Base-by-base conservation (phyloP, 352 stramenopile species). In the Globisporangium lucens region DNA sequence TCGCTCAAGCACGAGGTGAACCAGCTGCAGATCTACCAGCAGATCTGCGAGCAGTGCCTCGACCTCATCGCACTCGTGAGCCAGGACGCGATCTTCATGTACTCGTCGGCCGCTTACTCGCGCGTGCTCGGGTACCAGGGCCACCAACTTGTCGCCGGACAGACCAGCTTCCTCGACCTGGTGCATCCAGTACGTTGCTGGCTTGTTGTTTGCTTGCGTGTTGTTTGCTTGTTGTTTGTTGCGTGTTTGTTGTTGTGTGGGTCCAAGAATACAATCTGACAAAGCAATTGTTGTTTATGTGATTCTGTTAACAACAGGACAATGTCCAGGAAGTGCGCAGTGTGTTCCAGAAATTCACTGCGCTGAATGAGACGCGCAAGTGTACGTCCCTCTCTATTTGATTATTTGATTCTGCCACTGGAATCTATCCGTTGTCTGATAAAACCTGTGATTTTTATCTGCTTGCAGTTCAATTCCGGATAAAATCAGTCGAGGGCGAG, bases 1-100 rank as follows among this genome's bases (percentile, higher is more conserved):
- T 94, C 87, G 65, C 83, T 99, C 43, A 98, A 98, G 76, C 78
- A 88, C 61, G 83, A 95, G 56, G 85, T 93, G 33, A 75, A 85
- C 66, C 85, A 95, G 68, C 72, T 93, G 52, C 83, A 93, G 69
- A 88, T 95, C 64, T 95, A 93, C 71, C 85, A 93, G 75, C 80
- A 92, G 67, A 87, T 95, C 65, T 93, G 85, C 68, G 85, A 95
- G 63, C 83, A 93, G 70, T 90, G 83, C 70, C 72, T 82, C 64
- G 87, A 95, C 64, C 78, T 91, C 41, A 91, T 95, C 65, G 81
- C 87, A 47, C 77, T 95, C 20, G 85, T 95, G 66, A 76, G 74
- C 17, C 63, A 83, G 9, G 87, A 93, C 47, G 69, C 80, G 20
- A 75, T 88, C 20, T 82, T 95, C 65, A 75, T 91, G 22, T 93